phyloP scores from a whole-genome alignment of 2,329 filamentous ascomycete species.

The Cladosporium sp. region DNA sequence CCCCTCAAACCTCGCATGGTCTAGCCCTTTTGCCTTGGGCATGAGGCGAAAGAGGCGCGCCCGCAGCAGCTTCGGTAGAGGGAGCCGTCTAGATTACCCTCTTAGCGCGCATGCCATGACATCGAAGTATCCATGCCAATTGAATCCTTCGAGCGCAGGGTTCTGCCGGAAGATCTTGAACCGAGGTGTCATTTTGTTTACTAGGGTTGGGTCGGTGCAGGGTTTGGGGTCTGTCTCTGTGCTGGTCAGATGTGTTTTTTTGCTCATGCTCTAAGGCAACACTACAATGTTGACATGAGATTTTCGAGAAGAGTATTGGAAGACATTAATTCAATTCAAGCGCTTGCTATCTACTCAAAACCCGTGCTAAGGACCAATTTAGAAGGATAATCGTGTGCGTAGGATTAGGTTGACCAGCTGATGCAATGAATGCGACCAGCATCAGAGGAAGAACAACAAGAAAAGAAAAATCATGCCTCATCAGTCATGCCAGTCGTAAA shows the following conservation, averaged over 20 bases:
- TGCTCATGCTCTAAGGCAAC: not conserved
- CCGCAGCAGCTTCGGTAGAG: not conserved
- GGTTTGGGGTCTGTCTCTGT: not conserved
- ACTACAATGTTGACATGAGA: not conserved
- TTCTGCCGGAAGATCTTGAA: too few species aligned
- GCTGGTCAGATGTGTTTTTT: not conserved
- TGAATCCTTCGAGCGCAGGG: not conserved
- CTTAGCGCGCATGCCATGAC: not conserved
- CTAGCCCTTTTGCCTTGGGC: conserved; percentile 10
- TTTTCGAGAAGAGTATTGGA: not conserved
- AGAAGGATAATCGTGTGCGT: not conserved
- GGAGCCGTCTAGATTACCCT: not conserved
- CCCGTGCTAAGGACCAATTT: not conserved
- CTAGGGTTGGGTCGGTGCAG: not conserved
- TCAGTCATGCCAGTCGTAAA: not conserved
- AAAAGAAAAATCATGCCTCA: not conserved
- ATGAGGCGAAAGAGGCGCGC: conserved; percentile 4
- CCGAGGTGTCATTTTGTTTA: not conserved
- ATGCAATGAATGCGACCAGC: not conserved
- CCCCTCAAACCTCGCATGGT: conserved; percentile 8
- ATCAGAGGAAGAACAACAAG: not conserved
- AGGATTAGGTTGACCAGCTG: not conserved
- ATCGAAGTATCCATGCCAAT: not conserved
- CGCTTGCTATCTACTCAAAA: not conserved
- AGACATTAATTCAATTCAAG: not conserved